Conservation (phyloP, 345 rosid species). For the Moringa oleifera region DNA sequence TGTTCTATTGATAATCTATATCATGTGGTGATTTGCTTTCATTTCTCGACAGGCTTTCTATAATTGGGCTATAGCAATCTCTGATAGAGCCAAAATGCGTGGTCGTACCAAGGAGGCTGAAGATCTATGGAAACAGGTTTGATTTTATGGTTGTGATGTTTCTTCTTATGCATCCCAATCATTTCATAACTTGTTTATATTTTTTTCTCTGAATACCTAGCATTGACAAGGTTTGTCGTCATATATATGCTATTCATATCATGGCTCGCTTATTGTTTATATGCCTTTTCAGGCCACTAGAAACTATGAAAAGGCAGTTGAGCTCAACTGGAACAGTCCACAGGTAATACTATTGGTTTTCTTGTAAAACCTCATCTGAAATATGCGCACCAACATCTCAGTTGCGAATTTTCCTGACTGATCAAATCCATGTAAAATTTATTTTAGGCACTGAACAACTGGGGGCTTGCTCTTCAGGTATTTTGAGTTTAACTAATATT, state of each 20-base stretch:
- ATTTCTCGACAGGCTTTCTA: conserved; percentile 77
- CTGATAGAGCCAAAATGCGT: conserved; percentile 99
- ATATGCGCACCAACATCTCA: neutral
- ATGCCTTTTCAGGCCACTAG: conserved; percentile 72
- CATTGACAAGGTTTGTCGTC: no score
- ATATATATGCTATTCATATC: neutral
- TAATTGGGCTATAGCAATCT: conserved; percentile 99
- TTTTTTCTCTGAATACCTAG: no score
- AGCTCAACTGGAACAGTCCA: conserved; percentile 98
- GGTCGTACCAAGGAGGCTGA: conserved; percentile 99
- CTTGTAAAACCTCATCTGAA: conserved; percentile 12
- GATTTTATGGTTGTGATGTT: conserved; percentile 7
- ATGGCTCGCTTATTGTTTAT: neutral
- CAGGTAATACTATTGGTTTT: conserved; percentile 45
- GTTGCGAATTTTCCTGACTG: neutral
- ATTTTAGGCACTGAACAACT: conserved; percentile 90
- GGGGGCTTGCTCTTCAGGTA: conserved; percentile 99
- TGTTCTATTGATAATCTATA: no score
- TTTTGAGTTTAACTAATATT: neutral
- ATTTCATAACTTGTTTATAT: conserved; percentile 1
- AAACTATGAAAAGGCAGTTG: conserved; percentile 94
- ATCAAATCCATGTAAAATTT: conserved; percentile 15
- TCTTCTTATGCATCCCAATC: neutral
- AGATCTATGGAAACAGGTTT: conserved; percentile 95
- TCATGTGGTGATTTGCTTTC: neutral